Evolutionary conservation across 768 basidiomycete genomes (phyloP).

Genomic region (Kwoniella botswanensis): DNA sequence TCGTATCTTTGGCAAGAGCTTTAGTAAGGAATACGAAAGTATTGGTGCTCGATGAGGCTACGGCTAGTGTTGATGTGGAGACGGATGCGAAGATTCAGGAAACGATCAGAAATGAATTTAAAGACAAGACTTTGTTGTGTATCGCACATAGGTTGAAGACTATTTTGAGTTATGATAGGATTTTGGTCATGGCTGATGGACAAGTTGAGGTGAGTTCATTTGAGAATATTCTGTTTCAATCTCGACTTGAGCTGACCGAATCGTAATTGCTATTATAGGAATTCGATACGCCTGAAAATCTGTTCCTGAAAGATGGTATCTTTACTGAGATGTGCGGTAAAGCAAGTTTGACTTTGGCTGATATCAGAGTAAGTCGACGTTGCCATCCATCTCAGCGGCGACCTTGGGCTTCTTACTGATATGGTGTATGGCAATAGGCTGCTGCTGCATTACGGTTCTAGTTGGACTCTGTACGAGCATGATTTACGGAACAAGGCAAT

Average conservation of each 20-base stretch:
- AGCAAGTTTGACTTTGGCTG: slow-evolving; percentile 74
- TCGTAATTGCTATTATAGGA: slow-evolving; percentile 59
- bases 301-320: slow-evolving; percentile 70
- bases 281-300: slow-evolving; percentile 75
- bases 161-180: slow-evolving; percentile 84
- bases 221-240: neutral
- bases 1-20: slow-evolving; percentile 86
- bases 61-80: slow-evolving; percentile 86
- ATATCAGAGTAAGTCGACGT: slow-evolving; percentile 61
- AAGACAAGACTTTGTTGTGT: slow-evolving; percentile 80
- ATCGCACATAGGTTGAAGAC: slow-evolving; percentile 88
- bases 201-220: slow-evolving; percentile 67
- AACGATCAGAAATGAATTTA: slow-evolving; percentile 85
- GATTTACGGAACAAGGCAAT: neutral
- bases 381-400: too few relatives aligned
- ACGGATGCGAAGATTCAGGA: slow-evolving; percentile 90
- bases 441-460: slow-evolving; percentile 34
- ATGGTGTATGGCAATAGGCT: slow-evolving; percentile 9
- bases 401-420: slow-evolving; percentile 3
- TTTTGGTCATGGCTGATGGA: slow-evolving; percentile 81
- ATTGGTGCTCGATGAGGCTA: slow-evolving; percentile 81
- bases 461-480: neutral
- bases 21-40: slow-evolving; percentile 76
- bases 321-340: slow-evolving; percentile 87
- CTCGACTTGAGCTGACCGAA: too few relatives aligned